phyloP scores from a whole-genome alignment of 2,329 filamentous ascomycete species.

The Rutstroemia sp. region DNA sequence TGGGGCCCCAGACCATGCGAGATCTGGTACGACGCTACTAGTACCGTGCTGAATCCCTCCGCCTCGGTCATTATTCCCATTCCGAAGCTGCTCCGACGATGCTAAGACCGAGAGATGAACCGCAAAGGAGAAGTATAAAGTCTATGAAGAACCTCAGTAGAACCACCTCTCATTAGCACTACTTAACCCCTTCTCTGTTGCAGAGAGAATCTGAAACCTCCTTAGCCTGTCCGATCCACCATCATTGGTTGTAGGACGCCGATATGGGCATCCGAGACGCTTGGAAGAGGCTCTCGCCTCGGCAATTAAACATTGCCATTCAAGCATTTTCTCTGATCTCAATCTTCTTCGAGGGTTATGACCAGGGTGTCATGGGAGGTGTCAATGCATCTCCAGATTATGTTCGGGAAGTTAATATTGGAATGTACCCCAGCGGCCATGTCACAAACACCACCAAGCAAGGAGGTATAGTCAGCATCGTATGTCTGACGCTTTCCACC shows the following conservation, averaged over 20 bases:
- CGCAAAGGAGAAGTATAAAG: too few species aligned
- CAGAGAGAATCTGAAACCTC: too few species aligned
- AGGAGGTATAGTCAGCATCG: slow-evolving; percentile 21
- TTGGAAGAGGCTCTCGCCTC: background rate
- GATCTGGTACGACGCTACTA: too few species aligned
- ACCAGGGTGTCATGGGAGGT: slow-evolving; percentile 47
- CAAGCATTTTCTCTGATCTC: slow-evolving; percentile 13
- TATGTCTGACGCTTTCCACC: background rate
- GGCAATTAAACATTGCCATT: background rate
- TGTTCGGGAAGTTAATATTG: slow-evolving; percentile 37
- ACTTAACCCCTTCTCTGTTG: too few species aligned
- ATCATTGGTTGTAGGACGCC: background rate
- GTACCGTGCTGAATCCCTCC: too few species aligned
- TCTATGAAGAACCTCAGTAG: too few species aligned
- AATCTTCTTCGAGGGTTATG: slow-evolving; percentile 41
- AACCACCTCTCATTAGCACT: background rate
- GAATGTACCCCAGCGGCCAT: slow-evolving; percentile 10
- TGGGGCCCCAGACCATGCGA: too few species aligned
- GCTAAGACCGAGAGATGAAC: background rate
- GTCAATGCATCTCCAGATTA: slow-evolving; percentile 39
- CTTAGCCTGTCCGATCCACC: too few species aligned
- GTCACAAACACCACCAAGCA: slow-evolving; percentile 27
- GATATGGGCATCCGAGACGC: background rate
- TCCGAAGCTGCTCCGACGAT: background rate
- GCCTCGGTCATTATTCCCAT: too few species aligned